Conservation (phyloP, 441 rosid genomes). For the Euphorbia schlechtendalii region DNA sequence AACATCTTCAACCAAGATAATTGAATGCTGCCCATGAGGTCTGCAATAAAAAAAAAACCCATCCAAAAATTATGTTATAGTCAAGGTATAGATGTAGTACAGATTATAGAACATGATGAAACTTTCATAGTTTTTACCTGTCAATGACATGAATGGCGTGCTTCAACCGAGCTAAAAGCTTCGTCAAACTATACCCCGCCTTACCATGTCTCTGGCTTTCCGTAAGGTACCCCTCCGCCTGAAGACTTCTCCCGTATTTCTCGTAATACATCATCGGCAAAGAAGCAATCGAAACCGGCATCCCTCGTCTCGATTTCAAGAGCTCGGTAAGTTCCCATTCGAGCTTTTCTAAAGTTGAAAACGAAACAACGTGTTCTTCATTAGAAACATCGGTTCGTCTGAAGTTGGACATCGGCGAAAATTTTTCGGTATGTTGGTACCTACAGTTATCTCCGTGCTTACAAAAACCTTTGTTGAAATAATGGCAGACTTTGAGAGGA, state of each 20-base stretch:
- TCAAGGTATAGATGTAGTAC: neutral
- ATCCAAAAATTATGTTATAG: too few species aligned
- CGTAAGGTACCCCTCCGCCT: constrained; percentile 91
- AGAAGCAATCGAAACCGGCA: constrained; percentile 86
- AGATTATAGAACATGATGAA: too few species aligned
- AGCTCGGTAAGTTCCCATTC: constrained; percentile 74
- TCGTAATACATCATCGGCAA: constrained; percentile 80
- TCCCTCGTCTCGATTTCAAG: constrained; percentile 62
- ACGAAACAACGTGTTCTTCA: constrained; percentile 58
- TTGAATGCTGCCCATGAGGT: constrained; percentile 94
- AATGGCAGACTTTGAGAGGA: constrained; percentile 74
- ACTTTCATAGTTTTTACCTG: constrained; percentile 52
- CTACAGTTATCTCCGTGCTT: constrained; percentile 86
- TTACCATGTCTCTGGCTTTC: constrained; percentile 98
- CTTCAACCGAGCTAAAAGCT: constrained; percentile 79
- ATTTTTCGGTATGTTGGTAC: constrained; percentile 65
- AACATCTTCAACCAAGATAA: constrained; percentile 72
- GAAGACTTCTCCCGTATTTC: constrained; percentile 74
- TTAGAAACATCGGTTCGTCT: constrained; percentile 28
- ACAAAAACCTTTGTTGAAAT: constrained; percentile 73
- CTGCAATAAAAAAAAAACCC: constrained; percentile 23
- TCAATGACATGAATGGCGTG: constrained; percentile 71
- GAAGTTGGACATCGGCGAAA: constrained; percentile 37
- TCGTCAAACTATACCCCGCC: constrained; percentile 86
- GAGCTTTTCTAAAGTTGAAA: constrained; percentile 66